Evolutionary conservation across 2,329 filamentous ascomycete genomes (phyloP), one percentile per base, ranked within the genome.

Genomic region (Cladosporium sphaerospermum): DNA sequence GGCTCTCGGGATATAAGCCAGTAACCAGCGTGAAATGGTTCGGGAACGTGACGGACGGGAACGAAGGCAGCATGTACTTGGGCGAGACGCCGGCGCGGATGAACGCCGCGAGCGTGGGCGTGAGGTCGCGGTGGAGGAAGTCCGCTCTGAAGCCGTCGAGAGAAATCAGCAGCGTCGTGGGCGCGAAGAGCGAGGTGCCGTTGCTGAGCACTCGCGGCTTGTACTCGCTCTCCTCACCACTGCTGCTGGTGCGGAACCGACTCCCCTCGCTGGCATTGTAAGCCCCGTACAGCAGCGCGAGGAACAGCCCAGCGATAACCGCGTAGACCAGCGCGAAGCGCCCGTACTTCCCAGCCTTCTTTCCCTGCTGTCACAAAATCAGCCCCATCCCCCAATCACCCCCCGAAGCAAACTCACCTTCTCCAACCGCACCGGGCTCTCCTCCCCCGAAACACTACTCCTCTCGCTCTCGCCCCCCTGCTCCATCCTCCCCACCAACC

Each of bases 91-190:
- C 93, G 59, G 89, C 83, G 56, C 82, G 80, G 57, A 96, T 77
- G 59, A 99, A 86, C 2, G 83, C 78, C 61, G 83, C 88, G 8
- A 99, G 75, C 2, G 85, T 84, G 1, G 92, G 93, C 1, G 92
- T 96, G 32, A 97, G 73, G 0, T 85, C 86, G 11, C 90, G 84
- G 58, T 86, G 81, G 39, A 99, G 75, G 64, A 96, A 97, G 67
- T 97, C 93, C 16, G 93, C 92, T 13, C 93, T 85, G 73, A 99
- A 97, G 3, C 93, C 93, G 70, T 99, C 93, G 14, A 99, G 78
- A 43, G 91, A 96, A 66, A 99, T 88, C 51, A 97, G 77, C 55
- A 99, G 86, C 1, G 93, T 96, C 0, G 93, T 99, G 1, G 91
- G 90, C 9, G 84, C 86, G 67, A 97, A 99, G 4, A 89, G 73